Evolutionary conservation across 257 asterid genomes (phyloP).

Genomic region (Nicotiana undulata): DNA sequence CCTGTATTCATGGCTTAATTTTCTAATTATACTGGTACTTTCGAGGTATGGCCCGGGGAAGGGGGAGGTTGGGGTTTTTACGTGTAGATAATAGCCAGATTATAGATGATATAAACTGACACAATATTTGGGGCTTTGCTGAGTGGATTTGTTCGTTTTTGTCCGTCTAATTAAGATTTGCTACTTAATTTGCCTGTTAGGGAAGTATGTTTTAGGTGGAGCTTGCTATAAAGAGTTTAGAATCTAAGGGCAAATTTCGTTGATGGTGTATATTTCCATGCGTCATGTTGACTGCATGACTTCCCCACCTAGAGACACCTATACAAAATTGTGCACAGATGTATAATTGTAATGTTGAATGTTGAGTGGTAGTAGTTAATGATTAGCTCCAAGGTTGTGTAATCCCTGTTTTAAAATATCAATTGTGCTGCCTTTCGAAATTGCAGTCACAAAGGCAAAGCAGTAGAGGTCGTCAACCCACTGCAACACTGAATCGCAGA

Average conservation of each 20-base stretch:
- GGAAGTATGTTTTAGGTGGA: not conserved
- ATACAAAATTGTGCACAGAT: not conserved
- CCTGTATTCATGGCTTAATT: not conserved
- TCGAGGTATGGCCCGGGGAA: not conserved
- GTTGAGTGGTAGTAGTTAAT: not conserved
- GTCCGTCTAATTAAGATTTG: not conserved
- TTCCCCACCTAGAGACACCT: not conserved
- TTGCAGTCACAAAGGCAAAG: slow-evolving; percentile 28
- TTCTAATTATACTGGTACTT: not conserved
- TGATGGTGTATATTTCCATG: not conserved
- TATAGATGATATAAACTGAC: not conserved
- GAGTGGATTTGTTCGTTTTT: not conserved
- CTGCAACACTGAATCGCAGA: slow-evolving; percentile 27
- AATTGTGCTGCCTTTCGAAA: not conserved
- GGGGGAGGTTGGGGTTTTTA: not conserved
- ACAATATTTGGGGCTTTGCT: not conserved
- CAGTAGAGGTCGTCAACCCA: slow-evolving; percentile 28
- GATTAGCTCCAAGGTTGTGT: not conserved
- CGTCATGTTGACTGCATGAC: not conserved
- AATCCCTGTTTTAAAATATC: not conserved
- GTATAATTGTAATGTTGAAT: not conserved
- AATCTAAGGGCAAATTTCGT: not conserved
- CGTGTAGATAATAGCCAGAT: not conserved
- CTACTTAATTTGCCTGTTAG: not conserved
- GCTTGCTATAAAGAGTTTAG: not conserved